These are phyloP conservation scores for Brassica rapa DNA, from an alignment of 345 rosid species.

Conservation along the genomic window DNA sequence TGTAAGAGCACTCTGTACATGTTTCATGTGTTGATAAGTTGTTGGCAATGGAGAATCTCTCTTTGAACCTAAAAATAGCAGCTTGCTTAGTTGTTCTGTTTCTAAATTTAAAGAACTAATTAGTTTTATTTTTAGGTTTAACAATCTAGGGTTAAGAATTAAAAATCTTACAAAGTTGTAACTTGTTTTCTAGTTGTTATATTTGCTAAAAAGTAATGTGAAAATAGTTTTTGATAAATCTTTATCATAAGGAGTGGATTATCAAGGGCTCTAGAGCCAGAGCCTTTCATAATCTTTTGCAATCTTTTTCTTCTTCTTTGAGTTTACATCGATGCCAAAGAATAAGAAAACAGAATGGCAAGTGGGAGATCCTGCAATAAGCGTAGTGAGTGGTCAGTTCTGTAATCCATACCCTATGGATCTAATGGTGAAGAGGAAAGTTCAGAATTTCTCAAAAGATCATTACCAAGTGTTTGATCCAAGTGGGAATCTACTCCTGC, in stretches of 20 bases:
- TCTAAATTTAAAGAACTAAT: conserved; percentile 22
- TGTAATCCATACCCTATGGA: conserved; percentile 67
- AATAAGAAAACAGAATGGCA: conserved; percentile 39
- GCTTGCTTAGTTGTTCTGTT: conserved; percentile 20
- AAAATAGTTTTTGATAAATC: conserved; percentile 28
- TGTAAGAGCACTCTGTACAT: conserved; percentile 28
- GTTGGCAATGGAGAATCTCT: conserved; percentile 10
- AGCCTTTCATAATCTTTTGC: conserved; percentile 34
- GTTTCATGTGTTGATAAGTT: conserved; percentile 5
- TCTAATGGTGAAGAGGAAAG: conserved; percentile 56
- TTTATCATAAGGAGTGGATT: conserved; percentile 25
- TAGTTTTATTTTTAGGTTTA: conserved; percentile 39
- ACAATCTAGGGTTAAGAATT: conserved; percentile 16
- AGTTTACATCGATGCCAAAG: conserved; percentile 33
- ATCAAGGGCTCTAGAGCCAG: conserved; percentile 33
- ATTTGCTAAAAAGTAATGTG: conserved; percentile 4
- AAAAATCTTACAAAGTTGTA: conserved; percentile 11
- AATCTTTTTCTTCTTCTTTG: conserved; percentile 12
- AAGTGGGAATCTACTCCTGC: conserved; percentile 65
- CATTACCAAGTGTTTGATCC: conserved; percentile 55
- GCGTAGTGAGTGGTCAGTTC: conserved; percentile 56
- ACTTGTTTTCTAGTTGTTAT: conserved; percentile 22
- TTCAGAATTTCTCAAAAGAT: conserved; percentile 48
- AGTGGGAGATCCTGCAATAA: conserved; percentile 47
- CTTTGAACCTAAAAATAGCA: conserved; percentile 15